These are phyloP conservation scores for Rugosomyces carneus DNA, from an alignment of 1,284 basidiomycete species.

Conservation along the genomic window DNA sequence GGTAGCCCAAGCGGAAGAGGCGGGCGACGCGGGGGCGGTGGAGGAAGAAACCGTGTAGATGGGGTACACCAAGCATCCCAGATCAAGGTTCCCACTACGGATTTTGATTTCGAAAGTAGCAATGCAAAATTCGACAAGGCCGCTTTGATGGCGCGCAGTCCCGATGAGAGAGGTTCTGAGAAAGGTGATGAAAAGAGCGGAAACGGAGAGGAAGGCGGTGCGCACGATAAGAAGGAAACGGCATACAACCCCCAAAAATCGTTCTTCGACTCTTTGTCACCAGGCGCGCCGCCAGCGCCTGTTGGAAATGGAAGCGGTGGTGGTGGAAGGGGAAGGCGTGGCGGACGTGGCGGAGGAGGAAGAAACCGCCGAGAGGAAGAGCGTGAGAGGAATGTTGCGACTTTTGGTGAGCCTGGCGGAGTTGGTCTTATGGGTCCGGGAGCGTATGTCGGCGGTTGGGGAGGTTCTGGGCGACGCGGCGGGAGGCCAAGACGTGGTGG, in stretches of 20 bases:
- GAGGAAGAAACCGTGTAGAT: slow-evolving; percentile 22
- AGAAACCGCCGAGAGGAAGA: slow-evolving; percentile 72
- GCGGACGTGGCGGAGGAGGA: slow-evolving; percentile 46
- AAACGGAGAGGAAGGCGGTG: slow-evolving; percentile 15
- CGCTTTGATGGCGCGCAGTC: slow-evolving; percentile 33
- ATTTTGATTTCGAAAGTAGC: slow-evolving; percentile 70
- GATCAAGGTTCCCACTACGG: slow-evolving; percentile 59
- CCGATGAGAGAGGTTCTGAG: slow-evolving; percentile 25
- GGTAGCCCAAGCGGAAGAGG: slow-evolving; percentile 21
- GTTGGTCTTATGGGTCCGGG: slow-evolving; percentile 66
- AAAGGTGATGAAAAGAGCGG: slow-evolving; percentile 23
- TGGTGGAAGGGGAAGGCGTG: slow-evolving; percentile 33
- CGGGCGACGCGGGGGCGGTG: slow-evolving; percentile 34
- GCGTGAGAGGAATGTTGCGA: slow-evolving; percentile 71
- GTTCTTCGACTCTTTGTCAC: slow-evolving; percentile 74
- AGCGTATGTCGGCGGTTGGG: slow-evolving; percentile 44
- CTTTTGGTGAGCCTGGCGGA: slow-evolving; percentile 76
- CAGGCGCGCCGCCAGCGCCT: slow-evolving; percentile 36
- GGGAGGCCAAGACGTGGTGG: slow-evolving; percentile 25
- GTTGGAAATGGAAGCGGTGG: slow-evolving; percentile 26
- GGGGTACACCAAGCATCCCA: slow-evolving; percentile 19
- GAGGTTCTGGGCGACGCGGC: slow-evolving; percentile 35
- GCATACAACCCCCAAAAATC: slow-evolving; percentile 71
- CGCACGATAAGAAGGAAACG: slow-evolving; percentile 23
- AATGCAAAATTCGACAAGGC: slow-evolving; percentile 77